Evolutionary conservation across 1,139 yeast species (phyloP), one percentile per base, ranked within the genome.

Genomic region (Spathaspora sp.): DNA sequence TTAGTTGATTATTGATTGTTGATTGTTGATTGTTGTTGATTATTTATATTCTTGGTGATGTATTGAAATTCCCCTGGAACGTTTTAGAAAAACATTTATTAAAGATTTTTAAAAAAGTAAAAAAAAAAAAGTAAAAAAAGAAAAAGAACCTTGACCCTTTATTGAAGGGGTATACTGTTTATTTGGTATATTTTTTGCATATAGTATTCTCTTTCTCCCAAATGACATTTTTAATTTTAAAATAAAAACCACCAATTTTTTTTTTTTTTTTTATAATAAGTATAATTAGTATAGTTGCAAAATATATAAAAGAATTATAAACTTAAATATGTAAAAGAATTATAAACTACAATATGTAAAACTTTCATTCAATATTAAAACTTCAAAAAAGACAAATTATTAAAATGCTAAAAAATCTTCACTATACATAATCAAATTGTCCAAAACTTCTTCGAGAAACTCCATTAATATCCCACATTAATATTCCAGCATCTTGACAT

Each of bases 401-500:
- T 34, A 34, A 34, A 34, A 34, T 34, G 38, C 38, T 34, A 34
- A 41, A 16, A 29, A 20, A 29, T 6, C 5, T 2, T 2, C 20
- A 6, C 26, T 52, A 67, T 39, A 62, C 69, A 47, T 56, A 66
- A 38, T 69, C 68, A 49, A 51, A 68, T 44, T 64, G 62, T 2
- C 76, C 76, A 49, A 68, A 68, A 47, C 76, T 70, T 50, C 76
- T 62, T 46, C 79, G 57, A n/a, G 70, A 72, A 34, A 60, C 55
- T 18, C 63, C 63, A 49, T 74, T 74, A 42, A 74, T 63, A 43
- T 72, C 75, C 77, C 78, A 74, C 43, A 62, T 56, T 42, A 73
- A 52, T n/a, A 74, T 50, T 0, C 79, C 80, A 4, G 75, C 77
- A 45, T 68, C 70, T 49, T 73, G 74, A 51, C 76, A 67, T 2